Conservation (phyloP, 495 filamentous ascomycete genomes). For the Neurospora discreta region DNA sequence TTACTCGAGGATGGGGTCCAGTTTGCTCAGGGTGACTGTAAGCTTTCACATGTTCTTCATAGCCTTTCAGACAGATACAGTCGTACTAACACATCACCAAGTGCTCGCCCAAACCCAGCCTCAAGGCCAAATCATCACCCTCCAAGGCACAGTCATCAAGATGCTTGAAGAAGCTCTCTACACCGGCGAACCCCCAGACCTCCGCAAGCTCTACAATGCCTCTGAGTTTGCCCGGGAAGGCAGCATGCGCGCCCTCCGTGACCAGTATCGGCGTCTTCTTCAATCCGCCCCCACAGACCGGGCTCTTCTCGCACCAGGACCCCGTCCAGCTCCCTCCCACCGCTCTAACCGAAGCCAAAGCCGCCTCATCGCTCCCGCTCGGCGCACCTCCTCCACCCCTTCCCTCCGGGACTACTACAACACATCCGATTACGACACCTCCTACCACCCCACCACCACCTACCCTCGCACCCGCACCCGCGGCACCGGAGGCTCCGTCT, state of each 20-base stretch:
- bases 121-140: slow-evolving; percentile 25
- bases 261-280: slow-evolving; percentile 25
- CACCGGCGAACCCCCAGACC: slow-evolving; percentile 15
- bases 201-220: slow-evolving; percentile 19
- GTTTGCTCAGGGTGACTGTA: slow-evolving; percentile 27
- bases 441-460: background rate
- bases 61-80: background rate
- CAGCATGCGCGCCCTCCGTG: slow-evolving; percentile 23
- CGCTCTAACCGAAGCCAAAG: background rate
- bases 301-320: background rate
- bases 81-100: background rate
- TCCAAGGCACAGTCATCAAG: slow-evolving; percentile 22
- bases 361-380: slow-evolving; percentile 9
- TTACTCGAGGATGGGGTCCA: slow-evolving; percentile 15
- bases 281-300: background rate
- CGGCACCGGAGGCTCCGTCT: background rate
- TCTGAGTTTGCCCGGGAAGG: slow-evolving; percentile 26
- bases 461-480: background rate
- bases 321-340: background rate
- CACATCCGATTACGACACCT: background rate
- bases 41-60: background rate
- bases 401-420: slow-evolving; percentile 3
- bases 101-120: slow-evolving; percentile 26
- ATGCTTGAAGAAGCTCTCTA: slow-evolving; percentile 22
- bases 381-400: slow-evolving; percentile 20